Base-by-base conservation (phyloP, 1,284 basidiomycete genomes). In the Afroboletus lepidellus region DNA sequence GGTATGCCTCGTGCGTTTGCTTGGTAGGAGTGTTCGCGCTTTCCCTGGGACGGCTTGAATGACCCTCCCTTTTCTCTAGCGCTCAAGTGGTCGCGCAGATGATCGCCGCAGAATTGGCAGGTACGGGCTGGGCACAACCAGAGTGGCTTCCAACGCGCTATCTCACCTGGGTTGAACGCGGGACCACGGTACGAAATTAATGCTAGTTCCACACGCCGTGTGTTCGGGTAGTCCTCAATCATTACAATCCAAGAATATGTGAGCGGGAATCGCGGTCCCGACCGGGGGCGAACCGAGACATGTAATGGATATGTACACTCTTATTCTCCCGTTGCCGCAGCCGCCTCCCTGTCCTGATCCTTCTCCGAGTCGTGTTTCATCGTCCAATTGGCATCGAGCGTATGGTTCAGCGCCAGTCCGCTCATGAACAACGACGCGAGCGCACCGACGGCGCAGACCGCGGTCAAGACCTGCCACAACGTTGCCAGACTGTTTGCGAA, bases 1-100 rank as follows among this genome's bases (percentile, higher is more conserved):
- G 90, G 90, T 0, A 92, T 93, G 88, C 83, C 88, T 5, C 78
- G 88, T 3, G 83, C 87, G 0, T 89, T 78, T 62, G 80, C 77
- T 38, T 90, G 87, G 34, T 54, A 9, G n/a, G 49, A 15, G 27
- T 15, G 16, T 36, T 4, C 18, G 18, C 11, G 8, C 5, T 27
- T 18, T 33, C 5, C 29, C 33, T 24, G 1, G 9, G 20, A 20
- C 18, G 16, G 8, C 34, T 27, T 24, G 3, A 18, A 6, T 3
- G 21, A 32, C 32, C 23, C 5, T 21, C 18, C 16, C 42, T 36
- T 25, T 44, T 45, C 50, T 52, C 16, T 48, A 90, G 89, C 59
- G 89, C 85, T 15, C 80, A 87, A 60, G 80, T 74, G 4, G 71
- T 90, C 2, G 81, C 80, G 2, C 73, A 77, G 16, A 88, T 91